phyloP scores from a whole-genome alignment of 345 rosid species.

The Eutrema japonicum region DNA sequence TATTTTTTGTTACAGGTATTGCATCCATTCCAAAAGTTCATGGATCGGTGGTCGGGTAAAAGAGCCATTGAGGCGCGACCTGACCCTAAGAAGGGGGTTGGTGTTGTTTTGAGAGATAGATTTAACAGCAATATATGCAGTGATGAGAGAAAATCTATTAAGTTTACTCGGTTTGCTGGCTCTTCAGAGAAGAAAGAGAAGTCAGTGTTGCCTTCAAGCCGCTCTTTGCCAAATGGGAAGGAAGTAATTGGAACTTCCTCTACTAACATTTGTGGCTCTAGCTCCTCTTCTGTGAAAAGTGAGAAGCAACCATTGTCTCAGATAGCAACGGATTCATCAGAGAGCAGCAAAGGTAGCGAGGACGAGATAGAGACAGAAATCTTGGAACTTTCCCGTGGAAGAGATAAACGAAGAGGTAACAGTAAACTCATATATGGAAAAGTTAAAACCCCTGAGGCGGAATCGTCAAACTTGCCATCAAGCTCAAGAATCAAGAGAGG shows the following conservation, averaged over 20 bases:
- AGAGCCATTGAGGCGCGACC: conserved; percentile 54
- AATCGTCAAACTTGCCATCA: conserved; percentile 57
- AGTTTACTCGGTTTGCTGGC: conserved; percentile 52
- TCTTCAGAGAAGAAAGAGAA: conserved; percentile 58
- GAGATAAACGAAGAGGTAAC: conserved; percentile 50
- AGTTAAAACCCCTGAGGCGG: conserved; percentile 42
- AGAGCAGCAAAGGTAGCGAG: conserved; percentile 56
- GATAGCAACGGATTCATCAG: conserved; percentile 66
- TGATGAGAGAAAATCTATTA: conserved; percentile 58
- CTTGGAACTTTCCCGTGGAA: conserved; percentile 46
- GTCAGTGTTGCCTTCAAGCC: conserved; percentile 54
- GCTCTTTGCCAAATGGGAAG: conserved; percentile 61
- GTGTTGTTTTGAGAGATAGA: conserved; percentile 65
- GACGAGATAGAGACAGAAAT: conserved; percentile 59
- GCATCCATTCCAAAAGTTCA: conserved; percentile 38
- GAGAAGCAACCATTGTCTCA: conserved; percentile 56
- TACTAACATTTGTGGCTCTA: conserved; percentile 53
- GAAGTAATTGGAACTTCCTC: conserved; percentile 76
- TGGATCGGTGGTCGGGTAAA: conserved; percentile 83
- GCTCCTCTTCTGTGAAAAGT: conserved; percentile 35
- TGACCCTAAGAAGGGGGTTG: conserved; percentile 56
- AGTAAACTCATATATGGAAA: conserved; percentile 43
- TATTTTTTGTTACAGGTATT: conserved; percentile 46
- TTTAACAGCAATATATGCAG: conserved; percentile 56
- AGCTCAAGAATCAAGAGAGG: conserved; percentile 54